Evolutionary conservation across 2,329 filamentous ascomycete species (phyloP).

Genomic region (Lachnellula arida): DNA sequence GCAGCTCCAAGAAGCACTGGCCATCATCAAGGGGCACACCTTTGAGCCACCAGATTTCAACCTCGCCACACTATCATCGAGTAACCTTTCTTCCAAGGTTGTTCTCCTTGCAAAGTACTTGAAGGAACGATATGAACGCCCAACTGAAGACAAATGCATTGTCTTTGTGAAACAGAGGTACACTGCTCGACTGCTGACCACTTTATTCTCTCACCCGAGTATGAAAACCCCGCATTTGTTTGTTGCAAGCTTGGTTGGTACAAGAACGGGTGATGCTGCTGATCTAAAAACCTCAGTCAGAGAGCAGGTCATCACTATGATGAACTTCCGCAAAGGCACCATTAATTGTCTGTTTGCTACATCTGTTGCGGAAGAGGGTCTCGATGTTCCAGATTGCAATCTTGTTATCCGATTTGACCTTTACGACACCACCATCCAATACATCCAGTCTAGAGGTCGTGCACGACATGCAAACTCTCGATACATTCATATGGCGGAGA

Average conservation of each 20-base stretch:
- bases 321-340: constrained; percentile 55
- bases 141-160: constrained; percentile 65
- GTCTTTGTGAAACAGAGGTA: constrained; percentile 79
- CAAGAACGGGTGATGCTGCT: constrained; percentile 44
- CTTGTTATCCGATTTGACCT: constrained; percentile 75
- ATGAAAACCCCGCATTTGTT: constrained; percentile 56
- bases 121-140: constrained; percentile 53
- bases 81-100: constrained; percentile 68
- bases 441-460: constrained; percentile 86
- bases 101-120: constrained; percentile 57
- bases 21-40: constrained; percentile 48
- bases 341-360: constrained; percentile 64
- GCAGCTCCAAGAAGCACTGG: constrained; percentile 54
- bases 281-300: constrained; percentile 60
- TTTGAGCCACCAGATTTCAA: constrained; percentile 38
- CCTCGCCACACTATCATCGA: constrained; percentile 5
- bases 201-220: constrained; percentile 55
- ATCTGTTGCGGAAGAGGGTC: constrained; percentile 62
- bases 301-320: constrained; percentile 69
- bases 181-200: constrained; percentile 68
- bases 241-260: constrained; percentile 57
- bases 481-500: constrained; percentile 81
- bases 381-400: constrained; percentile 65
- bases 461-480: constrained; percentile 73
- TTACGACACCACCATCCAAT: constrained; percentile 86